Conservation (phyloP, 225 moss, liverwort and hornwort species). For the Antitrichia curtipendula region DNA sequence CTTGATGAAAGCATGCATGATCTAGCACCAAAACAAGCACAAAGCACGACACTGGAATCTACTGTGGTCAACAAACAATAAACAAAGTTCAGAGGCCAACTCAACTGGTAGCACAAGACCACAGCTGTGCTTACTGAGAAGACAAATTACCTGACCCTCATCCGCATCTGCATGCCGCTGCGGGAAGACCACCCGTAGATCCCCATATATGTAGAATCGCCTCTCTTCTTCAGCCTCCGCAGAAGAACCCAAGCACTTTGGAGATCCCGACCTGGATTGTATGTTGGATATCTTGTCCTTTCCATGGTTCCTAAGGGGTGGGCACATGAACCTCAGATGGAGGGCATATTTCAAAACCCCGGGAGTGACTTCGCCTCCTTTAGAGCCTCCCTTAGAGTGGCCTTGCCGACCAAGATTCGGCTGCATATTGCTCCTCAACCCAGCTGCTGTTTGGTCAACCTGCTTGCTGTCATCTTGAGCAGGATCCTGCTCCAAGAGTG, state of each 20-base stretch:
- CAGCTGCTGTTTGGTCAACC: background rate
- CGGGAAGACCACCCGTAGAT: conserved; percentile 90
- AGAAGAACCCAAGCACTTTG: conserved; percentile 15
- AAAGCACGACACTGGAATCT: background rate
- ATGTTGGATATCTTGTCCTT: conserved; percentile 26
- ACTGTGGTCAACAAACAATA: background rate
- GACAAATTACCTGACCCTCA: conserved; percentile 77
- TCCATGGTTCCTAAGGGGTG: conserved; percentile 32
- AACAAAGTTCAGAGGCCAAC: background rate
- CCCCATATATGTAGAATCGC: conserved; percentile 88
- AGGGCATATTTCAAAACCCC: conserved; percentile 83
- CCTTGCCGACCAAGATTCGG: conserved; percentile 2
- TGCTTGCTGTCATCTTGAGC: background rate
- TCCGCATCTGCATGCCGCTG: conserved; percentile 92
- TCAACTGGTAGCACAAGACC: background rate
- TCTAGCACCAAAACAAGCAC: background rate
- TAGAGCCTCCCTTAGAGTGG: conserved; percentile 14
- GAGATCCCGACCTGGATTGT: conserved; percentile 22
- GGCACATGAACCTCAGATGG: conserved; percentile 92
- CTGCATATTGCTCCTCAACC: conserved; percentile 2
- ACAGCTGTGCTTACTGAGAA: background rate
- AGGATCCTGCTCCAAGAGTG: conserved; percentile 2
- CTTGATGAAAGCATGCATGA: background rate
- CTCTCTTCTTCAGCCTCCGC: conserved; percentile 44
- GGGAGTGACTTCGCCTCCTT: conserved; percentile 45